Evolutionary conservation across 352 stramenopile species (phyloP).

Genomic region (Ophiocytium majus): DNA sequence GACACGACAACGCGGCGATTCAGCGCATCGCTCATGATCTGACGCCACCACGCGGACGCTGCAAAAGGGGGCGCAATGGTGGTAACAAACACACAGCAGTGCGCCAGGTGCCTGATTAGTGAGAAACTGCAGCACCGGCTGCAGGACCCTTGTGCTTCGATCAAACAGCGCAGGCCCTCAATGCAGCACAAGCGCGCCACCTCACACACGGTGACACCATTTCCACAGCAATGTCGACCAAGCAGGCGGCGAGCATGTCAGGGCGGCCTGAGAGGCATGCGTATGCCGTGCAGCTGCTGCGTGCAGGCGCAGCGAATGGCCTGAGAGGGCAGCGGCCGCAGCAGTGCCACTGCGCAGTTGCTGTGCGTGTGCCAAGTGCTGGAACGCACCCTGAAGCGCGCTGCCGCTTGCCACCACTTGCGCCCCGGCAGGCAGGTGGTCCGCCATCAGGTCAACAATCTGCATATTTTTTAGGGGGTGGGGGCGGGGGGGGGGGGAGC

Average conservation of each 20-base stretch:
- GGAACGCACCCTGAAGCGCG: slow-evolving; percentile 2
- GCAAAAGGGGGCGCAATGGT: neutral
- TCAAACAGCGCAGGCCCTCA: no score
- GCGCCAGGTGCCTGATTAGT: neutral
- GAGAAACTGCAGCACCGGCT: neutral
- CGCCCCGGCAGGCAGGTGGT: slow-evolving; percentile 13
- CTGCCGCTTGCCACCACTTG: slow-evolving; percentile 35
- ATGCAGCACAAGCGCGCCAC: neutral
- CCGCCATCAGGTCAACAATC: slow-evolving; percentile 13
- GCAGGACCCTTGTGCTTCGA: no score
- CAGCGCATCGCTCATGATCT: slow-evolving; percentile 74
- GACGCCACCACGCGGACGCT: slow-evolving; percentile 71
- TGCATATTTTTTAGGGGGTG: slow-evolving; percentile 1
- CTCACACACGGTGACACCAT: neutral
- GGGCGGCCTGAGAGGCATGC: neutral
- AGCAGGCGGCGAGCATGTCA: neutral
- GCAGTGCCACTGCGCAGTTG: neutral
- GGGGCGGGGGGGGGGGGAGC: neutral
- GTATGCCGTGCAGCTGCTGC: neutral
- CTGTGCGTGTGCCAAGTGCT: neutral
- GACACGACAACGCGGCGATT: slow-evolving; percentile 71
- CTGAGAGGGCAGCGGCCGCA: neutral
- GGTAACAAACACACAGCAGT: neutral
- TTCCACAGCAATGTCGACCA: neutral
- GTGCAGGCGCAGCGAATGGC: no score